phyloP scores from a whole-genome alignment of 768 basidiomycete genomes.

The Rhizopogon salebrosus region DNA sequence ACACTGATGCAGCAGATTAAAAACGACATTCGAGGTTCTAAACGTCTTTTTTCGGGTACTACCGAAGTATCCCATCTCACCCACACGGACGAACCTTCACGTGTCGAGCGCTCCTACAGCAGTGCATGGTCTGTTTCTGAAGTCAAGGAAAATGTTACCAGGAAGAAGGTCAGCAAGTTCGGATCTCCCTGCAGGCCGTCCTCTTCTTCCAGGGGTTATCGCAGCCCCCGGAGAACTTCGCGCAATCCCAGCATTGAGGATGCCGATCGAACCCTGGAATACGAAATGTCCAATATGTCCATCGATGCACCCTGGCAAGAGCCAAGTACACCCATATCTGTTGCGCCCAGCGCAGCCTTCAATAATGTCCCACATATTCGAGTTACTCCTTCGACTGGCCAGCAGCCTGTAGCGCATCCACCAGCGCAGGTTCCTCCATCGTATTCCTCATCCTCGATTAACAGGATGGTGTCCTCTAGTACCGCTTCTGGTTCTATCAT shows the following conservation, averaged over 20 bases:
- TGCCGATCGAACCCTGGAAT: constrained; percentile 34
- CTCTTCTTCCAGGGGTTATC: constrained; percentile 30
- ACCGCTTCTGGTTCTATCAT: constrained; percentile 68
- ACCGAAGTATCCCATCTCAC: constrained; percentile 47
- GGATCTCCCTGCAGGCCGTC: constrained; percentile 28
- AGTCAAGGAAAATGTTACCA: constrained; percentile 30
- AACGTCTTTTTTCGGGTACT: constrained; percentile 67
- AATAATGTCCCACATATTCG: constrained; percentile 22
- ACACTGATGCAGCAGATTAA: constrained; percentile 84
- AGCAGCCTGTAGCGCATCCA: constrained; percentile 25
- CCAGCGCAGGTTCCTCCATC: constrained; percentile 27
- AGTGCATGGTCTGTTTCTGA: constrained; percentile 25
- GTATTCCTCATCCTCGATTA: constrained; percentile 52
- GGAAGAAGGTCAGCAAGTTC: constrained; percentile 18
- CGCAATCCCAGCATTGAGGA: constrained; percentile 37
- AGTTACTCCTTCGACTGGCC: constrained; percentile 23
- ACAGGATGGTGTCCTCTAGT: constrained; percentile 87
- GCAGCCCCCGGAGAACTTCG: constrained; percentile 40
- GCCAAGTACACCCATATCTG: constrained; percentile 13
- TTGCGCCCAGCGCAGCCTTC: constrained; percentile 3
- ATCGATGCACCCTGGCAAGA: constrained; percentile 33
- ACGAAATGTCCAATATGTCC: constrained; percentile 40
- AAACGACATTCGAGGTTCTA: constrained; percentile 62
- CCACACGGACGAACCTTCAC: constrained; percentile 13
- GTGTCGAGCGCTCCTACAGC: constrained; percentile 17